phyloP scores from a whole-genome alignment of 495 filamentous ascomycete species.

The Talaromyces thailandensis region DNA sequence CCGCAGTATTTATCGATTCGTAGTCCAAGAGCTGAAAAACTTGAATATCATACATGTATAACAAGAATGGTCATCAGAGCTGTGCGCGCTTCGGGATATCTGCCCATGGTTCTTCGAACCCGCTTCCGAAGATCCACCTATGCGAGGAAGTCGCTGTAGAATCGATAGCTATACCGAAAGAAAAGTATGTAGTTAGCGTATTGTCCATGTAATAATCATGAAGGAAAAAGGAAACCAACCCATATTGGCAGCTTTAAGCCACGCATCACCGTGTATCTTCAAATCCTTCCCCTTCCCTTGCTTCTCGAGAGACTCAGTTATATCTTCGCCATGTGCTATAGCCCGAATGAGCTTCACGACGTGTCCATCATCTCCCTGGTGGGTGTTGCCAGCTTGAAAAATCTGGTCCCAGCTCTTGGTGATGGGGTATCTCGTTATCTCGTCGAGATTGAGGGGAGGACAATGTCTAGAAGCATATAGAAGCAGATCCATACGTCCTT shows the following conservation, averaged over 20 bases:
- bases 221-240: not conserved
- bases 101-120: conserved; percentile 30
- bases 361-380: conserved; percentile 69
- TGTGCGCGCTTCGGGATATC: conserved; percentile 16
- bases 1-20: too few species aligned
- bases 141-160: conserved; percentile 15
- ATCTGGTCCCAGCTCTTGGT: conserved; percentile 43
- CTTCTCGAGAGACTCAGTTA: conserved; percentile 35
- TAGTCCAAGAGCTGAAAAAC: too few species aligned
- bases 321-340: conserved; percentile 44
- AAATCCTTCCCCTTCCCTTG: conserved; percentile 32
- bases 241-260: conserved; percentile 58
- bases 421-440: conserved; percentile 41
- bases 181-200: not conserved
- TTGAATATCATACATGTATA: not conserved
- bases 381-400: conserved; percentile 40
- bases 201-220: not conserved
- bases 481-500: conserved; percentile 58
- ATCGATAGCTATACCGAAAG: conserved; percentile 13
- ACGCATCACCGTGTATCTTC: conserved; percentile 56
- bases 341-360: conserved; percentile 64
- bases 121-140: conserved; percentile 25
- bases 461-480: conserved; percentile 54
- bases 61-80: conserved; percentile 9
- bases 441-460: conserved; percentile 45